Evolutionary conservation across 1,284 basidiomycete species (phyloP).

Genomic region (Cutaneotrichosporon spelunceum): DNA sequence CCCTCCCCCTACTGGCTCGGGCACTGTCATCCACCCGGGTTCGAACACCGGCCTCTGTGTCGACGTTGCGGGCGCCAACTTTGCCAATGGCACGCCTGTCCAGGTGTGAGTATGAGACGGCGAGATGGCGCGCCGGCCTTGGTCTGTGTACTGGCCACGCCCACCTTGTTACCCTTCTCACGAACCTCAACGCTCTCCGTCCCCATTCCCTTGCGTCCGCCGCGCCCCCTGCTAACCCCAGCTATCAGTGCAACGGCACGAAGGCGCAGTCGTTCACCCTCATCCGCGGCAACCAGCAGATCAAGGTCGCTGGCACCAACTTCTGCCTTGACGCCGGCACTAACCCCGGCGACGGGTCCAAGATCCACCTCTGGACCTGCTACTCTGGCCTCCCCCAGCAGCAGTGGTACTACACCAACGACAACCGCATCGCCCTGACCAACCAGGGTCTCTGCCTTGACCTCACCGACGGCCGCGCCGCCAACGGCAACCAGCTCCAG

Average conservation of each 20-base stretch:
- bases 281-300: slow-evolving; percentile 15
- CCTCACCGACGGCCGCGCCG: slow-evolving; percentile 27
- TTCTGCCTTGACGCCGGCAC: slow-evolving; percentile 39
- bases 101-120: slow-evolving; percentile 25
- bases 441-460: slow-evolving; percentile 35
- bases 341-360: slow-evolving; percentile 23
- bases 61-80: slow-evolving; percentile 20
- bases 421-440: slow-evolving; percentile 24
- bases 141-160: background rate
- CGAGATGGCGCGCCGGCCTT: no score
- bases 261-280: slow-evolving; percentile 20
- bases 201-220: background rate
- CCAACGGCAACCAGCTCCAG: slow-evolving; percentile 27
- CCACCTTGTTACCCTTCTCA: background rate
- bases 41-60: slow-evolving; percentile 20
- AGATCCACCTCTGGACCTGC: slow-evolving; percentile 30
- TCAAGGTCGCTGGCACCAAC: slow-evolving; percentile 32
- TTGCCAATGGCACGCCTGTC: slow-evolving; percentile 28
- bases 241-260: slow-evolving; percentile 28
- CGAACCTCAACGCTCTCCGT: background rate
- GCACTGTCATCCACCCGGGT: slow-evolving; percentile 17
- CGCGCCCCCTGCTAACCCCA: background rate
- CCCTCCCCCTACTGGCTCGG: background rate
- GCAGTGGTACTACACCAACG: slow-evolving; percentile 31
- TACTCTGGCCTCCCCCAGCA: slow-evolving; percentile 26